Evolutionary conservation across 1,284 basidiomycete genomes (phyloP).

Genomic region (Malassezia equina): DNA sequence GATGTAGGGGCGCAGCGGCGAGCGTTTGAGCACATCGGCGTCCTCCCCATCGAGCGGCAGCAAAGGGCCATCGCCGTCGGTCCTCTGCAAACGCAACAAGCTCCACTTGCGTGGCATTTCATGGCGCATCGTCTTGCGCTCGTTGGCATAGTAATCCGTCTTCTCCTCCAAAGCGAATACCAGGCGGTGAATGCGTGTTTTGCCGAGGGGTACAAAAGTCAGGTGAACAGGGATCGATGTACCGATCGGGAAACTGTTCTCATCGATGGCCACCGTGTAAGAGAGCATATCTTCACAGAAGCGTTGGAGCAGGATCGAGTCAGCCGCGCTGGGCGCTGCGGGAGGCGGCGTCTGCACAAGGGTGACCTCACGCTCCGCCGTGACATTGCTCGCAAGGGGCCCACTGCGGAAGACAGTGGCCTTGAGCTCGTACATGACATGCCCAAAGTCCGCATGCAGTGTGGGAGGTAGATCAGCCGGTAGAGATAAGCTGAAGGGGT

Average conservation of each 20-base stretch:
- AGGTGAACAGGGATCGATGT: conserved; percentile 70
- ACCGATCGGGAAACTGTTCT: conserved; percentile 59
- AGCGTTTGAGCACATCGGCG: conserved; percentile 48
- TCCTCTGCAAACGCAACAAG: conserved; percentile 61
- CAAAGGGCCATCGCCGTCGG: conserved; percentile 53
- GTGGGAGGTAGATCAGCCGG: conserved; percentile 71
- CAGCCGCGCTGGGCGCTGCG: conserved; percentile 58
- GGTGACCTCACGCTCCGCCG: conserved; percentile 62
- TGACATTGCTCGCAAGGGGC: conserved; percentile 65
- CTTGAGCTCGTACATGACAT: conserved; percentile 68
- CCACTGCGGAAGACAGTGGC: conserved; percentile 76
- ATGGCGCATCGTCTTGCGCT: conserved; percentile 59
- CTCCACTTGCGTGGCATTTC: conserved; percentile 62
- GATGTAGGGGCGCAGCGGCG: conserved; percentile 49
- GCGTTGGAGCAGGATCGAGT: conserved; percentile 73
- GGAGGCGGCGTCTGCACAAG: conserved; percentile 63
- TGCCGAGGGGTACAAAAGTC: conserved; percentile 68
- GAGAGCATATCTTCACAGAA: conserved; percentile 86
- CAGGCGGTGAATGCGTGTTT: conserved; percentile 71
- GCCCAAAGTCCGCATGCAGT: conserved; percentile 67
- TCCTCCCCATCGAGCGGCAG: conserved; percentile 59
- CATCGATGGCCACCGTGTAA: conserved; percentile 66
- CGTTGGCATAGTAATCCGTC: conserved; percentile 53
- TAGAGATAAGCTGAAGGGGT: conserved; percentile 81
- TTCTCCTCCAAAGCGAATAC: conserved; percentile 65